Percentiles rank a stretch among this genome's conserved stretches.
Conservation (phyloP, 202 grass and related monocot genomes). For the Cymbopogon flexuosus region DNA sequence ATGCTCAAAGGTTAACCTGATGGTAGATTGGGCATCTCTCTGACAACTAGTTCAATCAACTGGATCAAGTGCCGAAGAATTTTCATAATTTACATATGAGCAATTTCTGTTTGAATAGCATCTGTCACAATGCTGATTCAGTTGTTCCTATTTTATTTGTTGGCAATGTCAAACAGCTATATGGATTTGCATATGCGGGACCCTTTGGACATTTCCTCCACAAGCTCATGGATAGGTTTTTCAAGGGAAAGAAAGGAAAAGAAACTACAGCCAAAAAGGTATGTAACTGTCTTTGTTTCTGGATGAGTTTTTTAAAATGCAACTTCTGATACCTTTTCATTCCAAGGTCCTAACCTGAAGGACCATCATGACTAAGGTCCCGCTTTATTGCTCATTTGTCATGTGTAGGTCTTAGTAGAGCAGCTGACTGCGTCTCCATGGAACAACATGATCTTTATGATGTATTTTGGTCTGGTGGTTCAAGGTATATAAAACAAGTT, state of each 20-base stretch:
- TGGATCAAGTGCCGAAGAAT: neutral
- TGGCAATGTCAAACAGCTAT: conserved; percentile 45
- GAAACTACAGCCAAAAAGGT: conserved; percentile 85
- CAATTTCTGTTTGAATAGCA: neutral
- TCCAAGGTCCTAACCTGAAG: neutral
- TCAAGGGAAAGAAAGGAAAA: conserved; percentile 83
- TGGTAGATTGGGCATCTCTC: neutral
- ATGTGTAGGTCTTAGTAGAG: conserved; percentile 66
- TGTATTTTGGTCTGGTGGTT: conserved; percentile 76
- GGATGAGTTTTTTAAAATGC: neutral
- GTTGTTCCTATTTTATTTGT: neutral
- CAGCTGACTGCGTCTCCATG: conserved; percentile 80
- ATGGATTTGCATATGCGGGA: conserved; percentile 70
- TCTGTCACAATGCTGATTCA: neutral
- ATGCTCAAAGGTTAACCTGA: neutral
- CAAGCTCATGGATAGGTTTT: conserved; percentile 85
- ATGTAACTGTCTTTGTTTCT: conserved; percentile 27
- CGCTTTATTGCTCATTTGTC: neutral
- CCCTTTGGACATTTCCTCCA: conserved; percentile 84
- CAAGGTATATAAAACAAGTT: conserved; percentile 45
- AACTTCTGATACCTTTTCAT: neutral
- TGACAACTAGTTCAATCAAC: neutral
- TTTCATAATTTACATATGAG: neutral
- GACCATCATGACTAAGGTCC: neutral
- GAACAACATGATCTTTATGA: conserved; percentile 90